Conservation (phyloP, 139 green algal species). For the Closterium sp. region DNA sequence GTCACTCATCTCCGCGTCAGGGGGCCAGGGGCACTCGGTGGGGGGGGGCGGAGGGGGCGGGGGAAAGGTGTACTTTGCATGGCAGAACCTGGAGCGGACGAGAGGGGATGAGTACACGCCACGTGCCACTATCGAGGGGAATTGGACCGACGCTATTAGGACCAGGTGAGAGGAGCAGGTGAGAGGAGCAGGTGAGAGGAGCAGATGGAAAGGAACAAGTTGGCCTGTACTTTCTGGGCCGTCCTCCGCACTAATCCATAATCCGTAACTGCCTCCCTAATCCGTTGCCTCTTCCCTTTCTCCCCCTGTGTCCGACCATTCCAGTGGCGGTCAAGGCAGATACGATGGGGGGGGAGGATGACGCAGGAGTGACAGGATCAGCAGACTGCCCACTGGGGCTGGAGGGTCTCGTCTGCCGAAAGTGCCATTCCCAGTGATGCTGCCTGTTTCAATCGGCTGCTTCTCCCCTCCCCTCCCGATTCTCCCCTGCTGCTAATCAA, state of each 20-base stretch:
- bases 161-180: not conserved
- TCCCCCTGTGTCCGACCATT: too few relatives aligned
- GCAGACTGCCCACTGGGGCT: slow-evolving; percentile 26
- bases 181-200: too few relatives aligned
- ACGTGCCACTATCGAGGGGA: slow-evolving; percentile 7
- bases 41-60: slow-evolving; percentile 39
- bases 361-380: not conserved
- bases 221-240: too few relatives aligned
- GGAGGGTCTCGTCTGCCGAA: too few relatives aligned
- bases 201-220: too few relatives aligned
- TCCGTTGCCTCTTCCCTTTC: too few relatives aligned
- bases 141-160: not conserved
- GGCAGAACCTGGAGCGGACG: slow-evolving; percentile 21
- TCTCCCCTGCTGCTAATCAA: too few relatives aligned
- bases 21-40: slow-evolving; percentile 4
- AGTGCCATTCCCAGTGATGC: too few relatives aligned
- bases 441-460: slow-evolving; percentile 2
- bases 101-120: slow-evolving; percentile 19
- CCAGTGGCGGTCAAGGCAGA: not conserved
- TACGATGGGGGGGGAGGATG: not conserved
- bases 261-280: not conserved
- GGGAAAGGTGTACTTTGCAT: slow-evolving; percentile 39
- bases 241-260: too few relatives aligned
- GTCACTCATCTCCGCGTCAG: slow-evolving; percentile 4
- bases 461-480: too few relatives aligned